A percentile compares a stretch with the other conserved stretches of the same genome.
Evolutionary conservation across 371 early-diverging fungal genomes (phyloP).

Genomic region (Mortierella sp.): DNA sequence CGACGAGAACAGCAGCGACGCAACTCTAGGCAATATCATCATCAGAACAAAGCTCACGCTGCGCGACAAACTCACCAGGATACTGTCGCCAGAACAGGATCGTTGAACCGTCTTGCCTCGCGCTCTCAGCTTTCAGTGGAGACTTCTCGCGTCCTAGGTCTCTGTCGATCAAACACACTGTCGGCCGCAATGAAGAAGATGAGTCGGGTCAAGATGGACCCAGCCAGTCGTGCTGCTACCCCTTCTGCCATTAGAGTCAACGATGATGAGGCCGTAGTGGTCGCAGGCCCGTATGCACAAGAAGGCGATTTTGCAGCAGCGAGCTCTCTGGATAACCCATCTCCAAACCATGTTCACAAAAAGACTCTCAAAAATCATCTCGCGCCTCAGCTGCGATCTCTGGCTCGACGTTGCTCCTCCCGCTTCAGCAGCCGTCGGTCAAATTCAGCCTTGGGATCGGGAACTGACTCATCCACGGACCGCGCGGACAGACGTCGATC

Average conservation of each 20-base stretch:
- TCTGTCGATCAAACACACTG: slow-evolving; percentile 31
- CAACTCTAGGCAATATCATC: background rate
- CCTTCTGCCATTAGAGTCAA: background rate
- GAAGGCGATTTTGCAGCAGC: background rate
- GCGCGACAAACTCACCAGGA: slow-evolving; percentile 2
- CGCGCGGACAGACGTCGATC: slow-evolving; percentile 4
- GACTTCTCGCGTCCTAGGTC: slow-evolving; percentile 26
- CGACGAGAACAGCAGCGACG: slow-evolving; percentile 4
- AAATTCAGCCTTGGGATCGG: slow-evolving; percentile 7
- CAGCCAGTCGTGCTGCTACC: slow-evolving; percentile 2
- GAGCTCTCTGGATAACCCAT: background rate
- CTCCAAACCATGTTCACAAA: background rate
- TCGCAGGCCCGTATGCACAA: background rate
- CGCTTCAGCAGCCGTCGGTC: slow-evolving; percentile 17
- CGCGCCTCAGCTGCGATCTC: slow-evolving; percentile 17
- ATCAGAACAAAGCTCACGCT: background rate
- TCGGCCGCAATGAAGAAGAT: slow-evolving; percentile 5
- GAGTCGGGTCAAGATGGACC: background rate
- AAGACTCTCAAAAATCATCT: slow-evolving; percentile 32
- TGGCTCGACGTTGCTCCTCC: slow-evolving; percentile 33
- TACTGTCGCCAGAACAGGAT: slow-evolving; percentile 22
- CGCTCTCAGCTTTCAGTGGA: slow-evolving; percentile 22
- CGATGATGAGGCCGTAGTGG: background rate
- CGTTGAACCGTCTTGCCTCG: slow-evolving; percentile 26
- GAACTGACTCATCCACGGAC: background rate